A percentile compares a stretch with the other conserved stretches of the same genome.
These are phyloP conservation scores for Talaromyces nanjingensis DNA, from an alignment of 495 filamentous ascomycete genomes.

Conservation along the genomic window DNA sequence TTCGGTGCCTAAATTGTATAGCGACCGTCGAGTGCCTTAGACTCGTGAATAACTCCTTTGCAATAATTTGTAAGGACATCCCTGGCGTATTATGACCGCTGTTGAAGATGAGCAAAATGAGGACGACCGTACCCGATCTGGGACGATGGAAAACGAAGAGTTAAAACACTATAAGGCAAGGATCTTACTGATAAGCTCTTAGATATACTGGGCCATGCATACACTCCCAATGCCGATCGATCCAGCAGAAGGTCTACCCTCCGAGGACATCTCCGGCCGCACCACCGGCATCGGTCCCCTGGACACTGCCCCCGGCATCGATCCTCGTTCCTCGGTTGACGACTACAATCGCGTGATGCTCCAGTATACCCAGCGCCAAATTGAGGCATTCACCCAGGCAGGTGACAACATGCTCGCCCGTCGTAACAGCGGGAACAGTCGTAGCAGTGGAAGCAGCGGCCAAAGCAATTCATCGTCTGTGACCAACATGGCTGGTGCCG, in stretches of 20 bases:
- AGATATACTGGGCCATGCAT: conserved; percentile 3
- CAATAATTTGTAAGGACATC: background rate
- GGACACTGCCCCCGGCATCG: background rate
- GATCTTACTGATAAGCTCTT: conserved; percentile 1
- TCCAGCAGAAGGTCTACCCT: conserved; percentile 2
- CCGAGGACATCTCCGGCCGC: background rate
- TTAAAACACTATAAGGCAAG: background rate
- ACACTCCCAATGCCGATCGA: conserved; percentile 3
- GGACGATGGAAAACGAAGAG: background rate
- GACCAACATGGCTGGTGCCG: conserved; percentile 7
- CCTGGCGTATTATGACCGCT: background rate
- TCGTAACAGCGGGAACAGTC: conserved; percentile 16
- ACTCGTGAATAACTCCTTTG: background rate
- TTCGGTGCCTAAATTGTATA: background rate
- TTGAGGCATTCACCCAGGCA: conserved; percentile 29
- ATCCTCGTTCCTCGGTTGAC: conserved; percentile 27
- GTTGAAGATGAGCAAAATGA: background rate
- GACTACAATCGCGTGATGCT: conserved; percentile 43
- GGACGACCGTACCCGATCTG: background rate
- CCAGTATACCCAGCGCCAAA: conserved; percentile 38
- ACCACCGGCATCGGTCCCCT: background rate
- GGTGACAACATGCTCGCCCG: conserved; percentile 18
- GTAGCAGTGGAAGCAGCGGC: conserved; percentile 30
- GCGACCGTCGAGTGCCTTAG: background rate
- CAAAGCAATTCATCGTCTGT: conserved; percentile 15